These are phyloP conservation scores for Zhuliangozyma blackwelliae DNA, from an alignment of 1,139 yeast genomes.

Conservation along the genomic window DNA sequence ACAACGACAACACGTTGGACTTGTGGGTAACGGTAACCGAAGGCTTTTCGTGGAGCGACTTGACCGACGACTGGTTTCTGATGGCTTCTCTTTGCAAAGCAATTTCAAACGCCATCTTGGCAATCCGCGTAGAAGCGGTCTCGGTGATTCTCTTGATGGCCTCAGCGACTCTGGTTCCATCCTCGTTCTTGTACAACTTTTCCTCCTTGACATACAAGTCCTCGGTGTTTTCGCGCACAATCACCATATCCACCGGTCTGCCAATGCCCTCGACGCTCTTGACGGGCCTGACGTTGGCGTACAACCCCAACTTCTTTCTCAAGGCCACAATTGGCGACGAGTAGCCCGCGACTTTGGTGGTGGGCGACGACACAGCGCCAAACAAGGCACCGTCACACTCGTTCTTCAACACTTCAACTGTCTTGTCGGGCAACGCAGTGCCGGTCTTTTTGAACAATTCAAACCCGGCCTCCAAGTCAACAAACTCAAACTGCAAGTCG, in stretches of 20 bases:
- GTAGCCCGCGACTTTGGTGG: conserved; percentile 90
- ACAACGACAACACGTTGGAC: conserved; percentile 86
- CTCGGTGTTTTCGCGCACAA: conserved; percentile 97
- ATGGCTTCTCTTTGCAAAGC: conserved; percentile 86
- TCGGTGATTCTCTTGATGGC: conserved; percentile 96
- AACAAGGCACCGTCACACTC: conserved; percentile 96
- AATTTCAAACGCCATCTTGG: conserved; percentile 86
- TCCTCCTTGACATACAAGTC: conserved; percentile 95
- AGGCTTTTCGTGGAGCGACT: conserved; percentile 50
- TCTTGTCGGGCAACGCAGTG: conserved; percentile 88
- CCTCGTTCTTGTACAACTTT: conserved; percentile 61
- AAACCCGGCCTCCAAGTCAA: conserved; percentile 88
- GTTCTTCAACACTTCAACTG: conserved; percentile 71
- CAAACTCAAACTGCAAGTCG: conserved; percentile 79
- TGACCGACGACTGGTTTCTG: conserved; percentile 55
- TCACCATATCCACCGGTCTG: conserved; percentile 93
- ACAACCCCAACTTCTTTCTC: conserved; percentile 89
- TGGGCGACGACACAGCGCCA: conserved; percentile 96
- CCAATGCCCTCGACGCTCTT: conserved; percentile 81
- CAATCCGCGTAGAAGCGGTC: conserved; percentile 78
- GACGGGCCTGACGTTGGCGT: conserved; percentile 97
- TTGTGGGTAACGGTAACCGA: conserved; percentile 92
- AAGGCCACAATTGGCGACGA: conserved; percentile 97
- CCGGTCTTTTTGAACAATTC: conserved; percentile 92
- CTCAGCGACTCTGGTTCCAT: conserved; percentile 85